Evolutionary conservation across 2,329 filamentous ascomycete species (phyloP).

Genomic region (Alternaria tenuissima): DNA sequence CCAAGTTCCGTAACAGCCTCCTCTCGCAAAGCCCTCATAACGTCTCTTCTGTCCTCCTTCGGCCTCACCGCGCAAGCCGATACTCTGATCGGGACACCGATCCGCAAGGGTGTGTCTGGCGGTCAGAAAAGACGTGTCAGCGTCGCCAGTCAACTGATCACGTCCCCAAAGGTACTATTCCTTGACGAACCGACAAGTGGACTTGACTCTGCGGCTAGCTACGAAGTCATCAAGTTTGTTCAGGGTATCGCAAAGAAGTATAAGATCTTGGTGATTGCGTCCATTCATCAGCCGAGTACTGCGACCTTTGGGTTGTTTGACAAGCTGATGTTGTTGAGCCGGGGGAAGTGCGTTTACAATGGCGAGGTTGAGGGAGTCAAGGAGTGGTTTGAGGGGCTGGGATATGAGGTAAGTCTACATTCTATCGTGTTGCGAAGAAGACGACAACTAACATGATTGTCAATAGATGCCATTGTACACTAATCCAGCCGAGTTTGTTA

Average conservation of each 20-base stretch:
- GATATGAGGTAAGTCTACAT: slow-evolving; percentile 49
- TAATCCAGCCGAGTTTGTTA: slow-evolving; percentile 82
- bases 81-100: slow-evolving; percentile 80
- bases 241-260: slow-evolving; percentile 71
- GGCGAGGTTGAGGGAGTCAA: slow-evolving; percentile 67
- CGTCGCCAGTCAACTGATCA: slow-evolving; percentile 82
- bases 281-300: slow-evolving; percentile 86
- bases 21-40: slow-evolving; percentile 70
- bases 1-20: slow-evolving; percentile 60
- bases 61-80: slow-evolving; percentile 74
- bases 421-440: neutral
- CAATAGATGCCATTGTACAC: slow-evolving; percentile 70
- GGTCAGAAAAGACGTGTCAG: slow-evolving; percentile 84
- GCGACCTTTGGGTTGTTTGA: slow-evolving; percentile 83
- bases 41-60: slow-evolving; percentile 73
- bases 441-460: neutral
- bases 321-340: slow-evolving; percentile 76
- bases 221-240: slow-evolving; percentile 79
- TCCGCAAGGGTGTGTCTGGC: slow-evolving; percentile 83
- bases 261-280: slow-evolving; percentile 78
- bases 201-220: slow-evolving; percentile 78
- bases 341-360: slow-evolving; percentile 76
- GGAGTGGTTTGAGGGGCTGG: slow-evolving; percentile 70
- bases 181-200: slow-evolving; percentile 86
- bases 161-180: slow-evolving; percentile 80